phyloP scores from a whole-genome alignment of 2,329 filamentous ascomycete genomes.

The Hymenoscyphus albidus region DNA sequence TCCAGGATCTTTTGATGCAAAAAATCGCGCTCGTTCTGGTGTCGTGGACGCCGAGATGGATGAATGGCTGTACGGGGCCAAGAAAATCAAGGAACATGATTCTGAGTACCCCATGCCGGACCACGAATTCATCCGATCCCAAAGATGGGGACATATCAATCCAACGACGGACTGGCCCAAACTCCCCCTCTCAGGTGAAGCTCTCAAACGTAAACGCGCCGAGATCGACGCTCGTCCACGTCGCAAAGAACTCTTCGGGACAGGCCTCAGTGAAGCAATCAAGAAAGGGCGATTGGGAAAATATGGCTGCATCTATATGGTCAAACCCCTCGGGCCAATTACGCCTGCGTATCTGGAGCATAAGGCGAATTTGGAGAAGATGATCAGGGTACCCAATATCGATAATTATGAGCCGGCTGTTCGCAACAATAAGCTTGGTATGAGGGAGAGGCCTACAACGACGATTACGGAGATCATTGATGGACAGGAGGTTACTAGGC shows the following conservation, averaged over 20 bases:
- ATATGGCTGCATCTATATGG: conserved; percentile 8
- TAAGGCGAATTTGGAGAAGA: not conserved
- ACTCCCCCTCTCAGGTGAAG: conserved; percentile 40
- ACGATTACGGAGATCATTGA: not conserved
- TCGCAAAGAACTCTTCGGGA: conserved; percentile 37
- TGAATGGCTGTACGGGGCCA: not conserved
- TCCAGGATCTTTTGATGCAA: not conserved
- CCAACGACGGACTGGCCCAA: conserved; percentile 48
- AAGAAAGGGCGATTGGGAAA: conserved; percentile 3
- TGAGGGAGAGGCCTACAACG: not conserved
- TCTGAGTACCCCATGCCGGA: not conserved
- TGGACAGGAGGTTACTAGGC: not conserved
- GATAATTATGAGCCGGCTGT: not conserved
- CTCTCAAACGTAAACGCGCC: conserved; percentile 45
- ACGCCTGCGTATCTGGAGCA: not conserved
- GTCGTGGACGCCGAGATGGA: not conserved
- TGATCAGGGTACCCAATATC: not conserved
- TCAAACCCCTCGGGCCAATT: not conserved
- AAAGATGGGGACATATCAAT: conserved; percentile 46
- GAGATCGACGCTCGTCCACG: conserved; percentile 45
- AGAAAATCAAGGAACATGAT: not conserved
- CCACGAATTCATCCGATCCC: conserved; percentile 24
- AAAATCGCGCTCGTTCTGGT: not conserved
- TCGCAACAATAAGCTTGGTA: not conserved
- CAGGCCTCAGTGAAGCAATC: conserved; percentile 10